Evolutionary conservation across 2,329 filamentous ascomycete genomes (phyloP).

Genomic region (Microdochium bolleyi): DNA sequence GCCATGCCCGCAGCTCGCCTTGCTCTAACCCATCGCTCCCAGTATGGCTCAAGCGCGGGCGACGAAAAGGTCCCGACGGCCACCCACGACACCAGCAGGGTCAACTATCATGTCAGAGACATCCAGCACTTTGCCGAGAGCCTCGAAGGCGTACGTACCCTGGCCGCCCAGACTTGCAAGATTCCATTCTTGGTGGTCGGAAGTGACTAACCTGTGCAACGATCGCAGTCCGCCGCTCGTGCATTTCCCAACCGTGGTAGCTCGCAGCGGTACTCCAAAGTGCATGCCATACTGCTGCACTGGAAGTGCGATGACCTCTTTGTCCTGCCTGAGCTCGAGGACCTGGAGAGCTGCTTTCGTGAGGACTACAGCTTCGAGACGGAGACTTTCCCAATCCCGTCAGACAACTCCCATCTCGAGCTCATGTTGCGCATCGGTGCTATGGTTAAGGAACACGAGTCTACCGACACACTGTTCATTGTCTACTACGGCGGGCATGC

Average conservation of each 20-base stretch:
- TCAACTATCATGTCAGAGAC: slow-evolving; percentile 50
- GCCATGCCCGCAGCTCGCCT: slow-evolving; percentile 13
- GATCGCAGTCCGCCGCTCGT: slow-evolving; percentile 38
- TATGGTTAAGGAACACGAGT: slow-evolving; percentile 49
- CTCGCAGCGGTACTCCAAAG: slow-evolving; percentile 47
- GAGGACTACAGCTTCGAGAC: slow-evolving; percentile 49
- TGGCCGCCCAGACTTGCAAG: neutral
- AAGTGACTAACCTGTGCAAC: slow-evolving; percentile 5
- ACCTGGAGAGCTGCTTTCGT: slow-evolving; percentile 44
- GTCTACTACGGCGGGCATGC: slow-evolving; percentile 55
- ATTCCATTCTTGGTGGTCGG: neutral
- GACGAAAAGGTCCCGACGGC: slow-evolving; percentile 29
- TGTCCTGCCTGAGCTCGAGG: slow-evolving; percentile 48
- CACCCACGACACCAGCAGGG: slow-evolving; percentile 50
- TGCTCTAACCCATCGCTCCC: slow-evolving; percentile 23
- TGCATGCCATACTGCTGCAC: slow-evolving; percentile 45
- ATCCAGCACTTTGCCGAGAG: slow-evolving; percentile 45
- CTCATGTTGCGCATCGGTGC: slow-evolving; percentile 48
- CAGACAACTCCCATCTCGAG: slow-evolving; percentile 49
- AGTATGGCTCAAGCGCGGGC: slow-evolving; percentile 35
- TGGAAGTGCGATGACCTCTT: slow-evolving; percentile 52
- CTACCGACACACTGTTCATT: slow-evolving; percentile 46
- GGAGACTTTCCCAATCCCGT: slow-evolving; percentile 50
- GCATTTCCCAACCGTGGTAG: slow-evolving; percentile 49
- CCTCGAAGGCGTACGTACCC: slow-evolving; percentile 41